Base-by-base conservation (phyloP, 2,329 filamentous ascomycete genomes). In the Hymenoscyphus linearis region DNA sequence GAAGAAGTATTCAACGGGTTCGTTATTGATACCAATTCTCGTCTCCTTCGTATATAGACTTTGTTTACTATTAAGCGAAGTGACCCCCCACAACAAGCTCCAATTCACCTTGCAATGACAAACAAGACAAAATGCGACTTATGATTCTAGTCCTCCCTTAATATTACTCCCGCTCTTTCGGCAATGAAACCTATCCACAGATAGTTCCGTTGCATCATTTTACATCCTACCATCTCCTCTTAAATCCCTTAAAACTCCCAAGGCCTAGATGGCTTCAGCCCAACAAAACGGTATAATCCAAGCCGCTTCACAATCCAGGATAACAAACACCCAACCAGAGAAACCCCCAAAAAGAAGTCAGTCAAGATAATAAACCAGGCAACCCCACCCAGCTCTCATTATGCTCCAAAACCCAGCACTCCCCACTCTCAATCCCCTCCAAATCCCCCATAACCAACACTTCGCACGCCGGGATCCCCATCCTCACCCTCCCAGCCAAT, bases 401-500 rank as follows among this genome's bases (percentile, higher is more conserved):
- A 22, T 55, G 13, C 2, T 62, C 63, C 26, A 67, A 37, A 36
- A 60, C 36, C 67, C 67, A 69, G n/a, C 54, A 52, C 58, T 65
- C 61, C 2, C 64, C 64, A 44, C 61, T 66, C 14, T 65, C 59
- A 6, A 60, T 9, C 3, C 64, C 65, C 2, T 62, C 52, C 36
- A 69, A 55, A 62, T 79, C 77, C 3, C 79, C 79, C 62, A 75
- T 74, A 64, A 77, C 71, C 40, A 80, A 68, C 16, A 52, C 22
- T 18, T 34, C 25, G 31, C 27, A 53, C 26, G 1, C 14, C 13
- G 9, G 6, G 16, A 53, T 53, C 26, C 18, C 52, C 12, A 31
- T 72, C 18, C 72, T 74, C 40, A 82, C 68, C 16, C 74, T 72
- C 2, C 72, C 70, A 65, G 81, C 78, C 4, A 82, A 68, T 0